Base-by-base conservation (phyloP, 192 early-diverging fungal species). In the Diversispora epigaea region DNA sequence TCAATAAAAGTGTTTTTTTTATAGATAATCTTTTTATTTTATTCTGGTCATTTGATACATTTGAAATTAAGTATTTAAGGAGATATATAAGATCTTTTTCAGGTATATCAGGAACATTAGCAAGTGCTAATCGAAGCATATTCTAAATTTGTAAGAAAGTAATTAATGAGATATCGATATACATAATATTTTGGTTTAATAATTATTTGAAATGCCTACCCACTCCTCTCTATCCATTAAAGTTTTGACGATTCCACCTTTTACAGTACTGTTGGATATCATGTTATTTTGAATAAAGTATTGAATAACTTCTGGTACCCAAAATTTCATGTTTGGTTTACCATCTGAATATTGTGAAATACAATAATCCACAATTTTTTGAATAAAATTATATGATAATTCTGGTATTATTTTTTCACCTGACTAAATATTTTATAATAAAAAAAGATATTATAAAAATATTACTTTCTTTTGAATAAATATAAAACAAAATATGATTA, bases 21-120 rank as follows among this genome's bases (percentile, higher is more conserved):
- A 64, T 64, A 19, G 41, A 64, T 44, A 41, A 41, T 64, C n/a
- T 15, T 64, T 62, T 62, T 19, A 7, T 8, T 56, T 56, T 56
- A 8, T 60, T 60, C 19, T 25, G 21, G 21, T 60, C 57, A 32
- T 21, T 25, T 43, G 62, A 41, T 8, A 9, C 17, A 44, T 40
- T 32, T 9, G 62, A 64, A 5, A 64, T 64, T 41, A 43, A n/a
- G 39, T 43, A 21, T 44, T 44, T 64, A 8, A 64, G n/a, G 40
- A 64, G 62, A 44, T 64, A 43, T 44, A 64, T 5, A 43, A 64
- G 62, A 64, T 64, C 62, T 43, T 64, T n/a, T 64, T 64, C 62
- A 8, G 62, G 62, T 43, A 64, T 21, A 43, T 64, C 62, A 6
- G 25, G 4, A 39, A 64, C 39, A 43, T 43, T n/a, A 43, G 7